Base-by-base conservation (phyloP, 2,329 filamentous ascomycete species). In the Mycosphaerella sp. region DNA sequence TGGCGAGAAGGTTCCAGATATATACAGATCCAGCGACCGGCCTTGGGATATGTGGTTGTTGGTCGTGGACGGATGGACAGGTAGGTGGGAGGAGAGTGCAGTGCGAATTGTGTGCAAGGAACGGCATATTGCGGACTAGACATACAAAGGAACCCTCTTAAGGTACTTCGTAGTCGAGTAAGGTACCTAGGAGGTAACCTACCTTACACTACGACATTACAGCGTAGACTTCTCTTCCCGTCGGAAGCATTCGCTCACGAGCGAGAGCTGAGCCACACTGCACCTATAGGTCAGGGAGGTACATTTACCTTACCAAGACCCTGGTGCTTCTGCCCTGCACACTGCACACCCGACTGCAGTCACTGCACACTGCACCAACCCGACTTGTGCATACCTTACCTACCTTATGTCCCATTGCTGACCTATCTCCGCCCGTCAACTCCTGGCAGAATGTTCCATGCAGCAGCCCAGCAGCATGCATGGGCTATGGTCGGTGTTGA, bases 1-100 rank as follows among this genome's bases (percentile, higher is more conserved):
- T 45, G 42, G 42, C 48, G 48, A 50, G 48, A 45, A 45, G 40
- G 10, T 45, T 51, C 41, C 14, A 51, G 32, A 36, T 36, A 50
- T 43, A 21, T 38, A 29, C 26, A 29, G 26, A 29, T 10, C 9
- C 38, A 49, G 42, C 39, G 42, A 31, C 11, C 23, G 34, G 32
- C 32, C 11, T 32, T 45, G 8, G 26, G 31, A 21, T 21, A 4
- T 21, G 21, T 21, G 21, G 11, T 32, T 17, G 23, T 34, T n/a
- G 29, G 31, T 31, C n/a, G 5, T 12, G 26, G 3, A 29, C 32
- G 4, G 43, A 7, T 36, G 26, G 3, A 29, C 32, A 11, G 43
- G n/a, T 36, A 21, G 21, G 3, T 21, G 21, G 21, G 21, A 21
- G 21, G 43, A 21, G 26, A 26, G 43, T 32, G 21, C 17, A 26